Percentiles rank a stretch among this genome's conserved stretches.
Conservation (phyloP, 2,329 filamentous ascomycete species). For the Purpureocillium takamizusanense region DNA sequence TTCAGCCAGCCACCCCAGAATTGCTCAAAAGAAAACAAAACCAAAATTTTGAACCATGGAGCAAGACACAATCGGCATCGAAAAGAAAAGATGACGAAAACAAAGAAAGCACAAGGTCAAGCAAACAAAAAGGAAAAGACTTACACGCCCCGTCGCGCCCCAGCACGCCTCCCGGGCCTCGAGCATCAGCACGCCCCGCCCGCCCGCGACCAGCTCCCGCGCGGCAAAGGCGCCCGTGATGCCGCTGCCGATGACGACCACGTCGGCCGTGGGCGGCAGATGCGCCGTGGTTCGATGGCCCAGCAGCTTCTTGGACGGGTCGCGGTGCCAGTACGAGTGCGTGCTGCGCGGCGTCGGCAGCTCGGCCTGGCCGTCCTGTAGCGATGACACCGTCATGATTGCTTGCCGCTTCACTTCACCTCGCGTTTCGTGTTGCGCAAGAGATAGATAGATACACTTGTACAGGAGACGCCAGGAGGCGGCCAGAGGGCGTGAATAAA, state of each 20-base stretch:
- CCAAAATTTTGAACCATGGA: background rate
- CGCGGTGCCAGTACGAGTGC: constrained; percentile 63
- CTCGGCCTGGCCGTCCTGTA: constrained; percentile 31
- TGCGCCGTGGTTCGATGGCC: constrained; percentile 59
- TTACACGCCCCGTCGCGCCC: constrained; percentile 73
- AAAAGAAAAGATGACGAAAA: background rate
- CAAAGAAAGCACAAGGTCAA: too few relatives aligned
- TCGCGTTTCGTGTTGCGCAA: too few relatives aligned
- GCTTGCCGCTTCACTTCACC: too few relatives aligned
- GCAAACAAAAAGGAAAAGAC: constrained; percentile 20
- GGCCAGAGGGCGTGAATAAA: too few relatives aligned
- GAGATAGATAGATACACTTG: too few relatives aligned
- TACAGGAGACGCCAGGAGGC: too few relatives aligned
- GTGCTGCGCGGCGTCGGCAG: constrained; percentile 55
- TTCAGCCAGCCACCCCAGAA: background rate
- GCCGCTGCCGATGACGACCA: constrained; percentile 66
- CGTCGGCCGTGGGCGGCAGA: constrained; percentile 54
- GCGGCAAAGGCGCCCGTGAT: constrained; percentile 69
- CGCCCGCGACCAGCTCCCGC: constrained; percentile 45
- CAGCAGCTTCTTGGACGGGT: constrained; percentile 54
- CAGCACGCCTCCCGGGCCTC: constrained; percentile 74
- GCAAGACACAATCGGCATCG: background rate
- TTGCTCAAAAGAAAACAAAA: background rate
- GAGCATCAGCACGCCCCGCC: constrained; percentile 56
- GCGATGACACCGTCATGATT: constrained; percentile 20